These are phyloP conservation scores for Fusarium protoensiforme DNA, from an alignment of 2,329 filamentous ascomycete genomes.

Conservation along the genomic window DNA sequence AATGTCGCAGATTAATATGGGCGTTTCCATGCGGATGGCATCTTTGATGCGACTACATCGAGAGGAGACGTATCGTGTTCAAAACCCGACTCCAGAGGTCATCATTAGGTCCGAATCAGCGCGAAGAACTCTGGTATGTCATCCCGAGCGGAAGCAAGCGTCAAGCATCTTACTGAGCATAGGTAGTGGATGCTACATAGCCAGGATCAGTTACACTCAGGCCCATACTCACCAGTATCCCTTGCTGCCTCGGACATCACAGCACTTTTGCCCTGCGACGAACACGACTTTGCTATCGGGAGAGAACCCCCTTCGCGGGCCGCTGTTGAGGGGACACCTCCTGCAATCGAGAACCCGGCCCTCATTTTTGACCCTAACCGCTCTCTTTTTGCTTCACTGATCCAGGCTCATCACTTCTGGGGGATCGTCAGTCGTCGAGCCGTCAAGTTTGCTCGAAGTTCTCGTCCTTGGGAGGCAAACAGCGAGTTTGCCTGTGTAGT, in stretches of 20 bases:
- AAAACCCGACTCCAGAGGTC: conserved; percentile 55
- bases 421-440: conserved; percentile 62
- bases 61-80: conserved; percentile 63
- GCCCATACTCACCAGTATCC: conserved; percentile 62
- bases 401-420: conserved; percentile 67
- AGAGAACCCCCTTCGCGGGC: conserved; percentile 61
- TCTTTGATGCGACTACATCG: conserved; percentile 65
- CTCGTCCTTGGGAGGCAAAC: conserved; percentile 57
- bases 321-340: conserved; percentile 64
- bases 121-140: conserved; percentile 63
- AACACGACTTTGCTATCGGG: conserved; percentile 62
- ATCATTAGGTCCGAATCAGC: conserved; percentile 66
- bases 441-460: conserved; percentile 56
- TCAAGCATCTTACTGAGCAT: conserved; percentile 7
- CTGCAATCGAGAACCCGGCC: conserved; percentile 58
- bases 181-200: conserved; percentile 68
- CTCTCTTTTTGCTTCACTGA: conserved; percentile 65
- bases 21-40: conserved; percentile 67
- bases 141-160: background rate
- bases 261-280: conserved; percentile 63
- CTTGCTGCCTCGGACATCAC: conserved; percentile 65
- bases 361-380: conserved; percentile 56
- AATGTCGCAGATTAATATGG: conserved; percentile 62
- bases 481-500: conserved; percentile 61
- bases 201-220: conserved; percentile 67